Base-by-base conservation (phyloP, 257 asterid species). In the Thymus quinquecostatus region DNA sequence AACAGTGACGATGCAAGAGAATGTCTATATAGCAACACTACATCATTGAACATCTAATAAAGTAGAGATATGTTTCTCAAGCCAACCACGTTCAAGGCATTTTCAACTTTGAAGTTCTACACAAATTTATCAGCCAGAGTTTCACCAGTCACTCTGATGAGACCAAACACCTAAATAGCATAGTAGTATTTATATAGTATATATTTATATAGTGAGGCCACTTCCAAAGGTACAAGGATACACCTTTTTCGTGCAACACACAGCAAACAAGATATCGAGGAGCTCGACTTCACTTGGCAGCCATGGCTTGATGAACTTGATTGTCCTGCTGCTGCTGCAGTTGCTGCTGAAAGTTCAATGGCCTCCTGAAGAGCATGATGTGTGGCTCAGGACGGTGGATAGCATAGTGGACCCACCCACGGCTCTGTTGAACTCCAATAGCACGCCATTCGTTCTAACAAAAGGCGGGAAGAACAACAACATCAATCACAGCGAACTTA, bases 361-460 rank as follows among this genome's bases (percentile, higher is more conserved):
- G 82, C 98, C 98, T 87, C 89, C 98, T 86, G 77, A 92, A 92
- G 73, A 92, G 96, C 98, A 92, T 90, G 79, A 92, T 92, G 85
- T 92, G 98, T 45, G 98, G 97, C 88, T 92, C 98, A 2, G 98
- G 97, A 6, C 97, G 95, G 75, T 92, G 98, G 71, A 92, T 79
- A 2, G 98, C 96, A 36, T 92, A 92, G 80, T 92, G 98, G 41
- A 90, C 97, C 98, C 98, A 92, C 47, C 98, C 97, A 51, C 97
- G 88, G 77, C 98, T 92, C 79, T 92, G 98, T 82, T 92, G 97
- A 73, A 92, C 98, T 45, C 98, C 98, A 64, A 90, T 81, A 1
- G 95, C 96, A 65, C 97, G 87, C 98, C 98, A 92, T 73, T 92
- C 97, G 57, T 78, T 92, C 98, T 92, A 66, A 14, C 69, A 34